Evolutionary conservation across 768 basidiomycete genomes (phyloP).

Genomic region (Heimioporus sp.): DNA sequence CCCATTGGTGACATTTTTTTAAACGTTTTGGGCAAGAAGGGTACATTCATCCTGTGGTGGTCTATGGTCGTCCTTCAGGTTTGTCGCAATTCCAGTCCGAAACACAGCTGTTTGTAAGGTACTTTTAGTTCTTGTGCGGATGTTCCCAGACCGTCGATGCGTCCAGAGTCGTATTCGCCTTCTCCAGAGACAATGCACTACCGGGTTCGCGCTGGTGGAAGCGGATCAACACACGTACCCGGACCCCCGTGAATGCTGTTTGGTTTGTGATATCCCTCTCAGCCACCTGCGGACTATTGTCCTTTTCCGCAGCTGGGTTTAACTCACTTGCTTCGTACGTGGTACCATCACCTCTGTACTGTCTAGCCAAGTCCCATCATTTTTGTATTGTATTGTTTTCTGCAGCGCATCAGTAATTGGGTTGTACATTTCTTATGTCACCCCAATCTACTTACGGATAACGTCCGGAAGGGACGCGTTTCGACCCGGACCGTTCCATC

Average conservation of each 20-base stretch:
- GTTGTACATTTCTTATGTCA: conserved; percentile 37
- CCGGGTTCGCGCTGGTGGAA: conserved; percentile 39
- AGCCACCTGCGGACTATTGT: conserved; percentile 30
- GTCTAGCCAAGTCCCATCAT: neutral
- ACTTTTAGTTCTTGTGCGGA: conserved; percentile 37
- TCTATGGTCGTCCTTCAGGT: conserved; percentile 44
- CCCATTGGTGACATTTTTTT: conserved; percentile 43
- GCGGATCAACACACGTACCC: conserved; percentile 29
- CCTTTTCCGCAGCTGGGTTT: conserved; percentile 34
- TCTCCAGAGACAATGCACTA: conserved; percentile 37
- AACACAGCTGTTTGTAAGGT: neutral
- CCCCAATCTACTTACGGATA: conserved; percentile 37
- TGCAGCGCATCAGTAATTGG: conserved; percentile 32
- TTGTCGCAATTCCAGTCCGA: neutral
- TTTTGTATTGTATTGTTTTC: neutral
- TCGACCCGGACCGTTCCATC: conserved; percentile 34
- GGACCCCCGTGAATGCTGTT: conserved; percentile 40
- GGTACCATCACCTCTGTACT: neutral
- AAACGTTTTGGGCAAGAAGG: conserved; percentile 37
- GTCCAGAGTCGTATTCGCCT: conserved; percentile 46
- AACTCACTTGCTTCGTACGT: conserved; percentile 35
- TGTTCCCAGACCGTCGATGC: conserved; percentile 48
- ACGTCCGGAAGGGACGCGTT: conserved; percentile 33
- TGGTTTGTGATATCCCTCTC: conserved; percentile 37
- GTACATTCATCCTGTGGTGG: conserved; percentile 45